A percentile compares a stretch with the other conserved stretches of the same genome.
These are phyloP conservation scores for Camelina sativa DNA, from an alignment of 345 rosid genomes.

Conservation along the genomic window DNA sequence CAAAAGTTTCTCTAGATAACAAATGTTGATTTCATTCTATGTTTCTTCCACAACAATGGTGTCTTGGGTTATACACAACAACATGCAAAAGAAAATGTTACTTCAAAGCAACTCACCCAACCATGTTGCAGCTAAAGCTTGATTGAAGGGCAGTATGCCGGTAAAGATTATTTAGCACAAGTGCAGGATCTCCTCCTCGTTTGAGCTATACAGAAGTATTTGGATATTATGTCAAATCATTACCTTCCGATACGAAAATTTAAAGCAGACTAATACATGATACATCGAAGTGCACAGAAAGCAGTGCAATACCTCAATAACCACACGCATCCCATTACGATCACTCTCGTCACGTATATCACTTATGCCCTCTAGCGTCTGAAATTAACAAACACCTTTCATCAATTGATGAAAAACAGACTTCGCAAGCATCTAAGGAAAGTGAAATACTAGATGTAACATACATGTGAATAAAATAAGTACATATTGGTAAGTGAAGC, in stretches of 20 bases:
- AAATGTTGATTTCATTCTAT: not conserved
- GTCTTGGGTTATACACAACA: not conserved
- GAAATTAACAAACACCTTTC: conserved; percentile 37
- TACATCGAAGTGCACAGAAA: conserved; percentile 17
- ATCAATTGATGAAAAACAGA: conserved; percentile 14
- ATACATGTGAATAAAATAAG: not conserved
- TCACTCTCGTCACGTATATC: conserved; percentile 99
- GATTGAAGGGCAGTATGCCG: conserved; percentile 93
- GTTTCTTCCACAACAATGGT: not conserved
- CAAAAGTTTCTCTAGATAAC: conserved; percentile 12
- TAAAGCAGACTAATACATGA: conserved; percentile 2
- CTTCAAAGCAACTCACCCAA: conserved; percentile 65
- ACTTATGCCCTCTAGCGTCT: conserved; percentile 90
- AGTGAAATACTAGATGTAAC: not conserved
- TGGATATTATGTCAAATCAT: conserved; percentile 1
- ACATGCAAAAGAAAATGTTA: conserved; percentile 15
- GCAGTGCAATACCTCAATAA: conserved; percentile 71
- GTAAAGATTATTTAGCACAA: conserved; percentile 83
- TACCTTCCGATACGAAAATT: conserved; percentile 20
- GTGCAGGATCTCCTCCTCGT: conserved; percentile 81
- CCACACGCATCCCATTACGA: conserved; percentile 92
- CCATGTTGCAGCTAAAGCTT: conserved; percentile 97
- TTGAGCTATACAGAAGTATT: conserved; percentile 61
- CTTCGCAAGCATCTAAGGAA: not conserved
- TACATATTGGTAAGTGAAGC: not conserved